A percentile compares a stretch with the other conserved stretches of the same genome.
Conservation (phyloP, 2,329 filamentous ascomycete species). For the Penicillium sumatraense region DNA sequence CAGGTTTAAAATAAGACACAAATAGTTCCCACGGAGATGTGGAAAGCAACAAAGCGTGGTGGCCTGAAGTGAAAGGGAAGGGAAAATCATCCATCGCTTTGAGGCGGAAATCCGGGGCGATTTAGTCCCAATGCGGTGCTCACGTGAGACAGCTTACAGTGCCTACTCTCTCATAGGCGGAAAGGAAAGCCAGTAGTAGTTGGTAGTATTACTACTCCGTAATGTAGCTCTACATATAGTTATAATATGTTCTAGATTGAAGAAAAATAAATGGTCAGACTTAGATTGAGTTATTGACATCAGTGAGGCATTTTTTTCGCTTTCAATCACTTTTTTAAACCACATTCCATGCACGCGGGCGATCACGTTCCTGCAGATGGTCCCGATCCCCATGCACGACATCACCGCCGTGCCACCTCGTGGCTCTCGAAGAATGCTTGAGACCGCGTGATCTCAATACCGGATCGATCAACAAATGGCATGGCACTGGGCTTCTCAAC, state of each 20-base stretch:
- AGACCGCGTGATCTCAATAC: slow-evolving; percentile 54
- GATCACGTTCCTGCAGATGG: slow-evolving; percentile 1
- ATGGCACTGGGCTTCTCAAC: slow-evolving; percentile 58
- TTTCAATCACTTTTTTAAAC: neutral
- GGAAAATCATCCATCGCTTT: slow-evolving; percentile 23
- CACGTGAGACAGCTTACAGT: slow-evolving; percentile 22
- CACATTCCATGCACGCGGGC: slow-evolving; percentile 2
- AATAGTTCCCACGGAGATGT: slow-evolving; percentile 6
- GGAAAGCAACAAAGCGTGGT: slow-evolving; percentile 12
- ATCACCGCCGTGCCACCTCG: slow-evolving; percentile 16
- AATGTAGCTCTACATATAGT: too few relatives aligned
- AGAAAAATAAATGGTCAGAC: too few relatives aligned
- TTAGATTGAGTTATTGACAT: too few relatives aligned
- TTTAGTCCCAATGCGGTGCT: slow-evolving; percentile 24
- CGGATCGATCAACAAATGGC: slow-evolving; percentile 53
- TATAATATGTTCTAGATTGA: too few relatives aligned
- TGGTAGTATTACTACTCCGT: too few relatives aligned
- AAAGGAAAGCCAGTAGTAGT: too few relatives aligned
- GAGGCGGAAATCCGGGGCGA: slow-evolving; percentile 28
- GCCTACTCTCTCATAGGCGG: slow-evolving; percentile 6
- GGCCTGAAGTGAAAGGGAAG: slow-evolving; percentile 11
- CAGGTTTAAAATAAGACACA: neutral
- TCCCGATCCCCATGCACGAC: slow-evolving; percentile 12
- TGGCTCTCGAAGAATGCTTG: slow-evolving; percentile 47
- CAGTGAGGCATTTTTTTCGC: neutral